Evolutionary conservation across 23 red algal genomes (phyloP), one percentile per base, ranked within the genome.

Genomic region (Gracilaria caudata): DNA sequence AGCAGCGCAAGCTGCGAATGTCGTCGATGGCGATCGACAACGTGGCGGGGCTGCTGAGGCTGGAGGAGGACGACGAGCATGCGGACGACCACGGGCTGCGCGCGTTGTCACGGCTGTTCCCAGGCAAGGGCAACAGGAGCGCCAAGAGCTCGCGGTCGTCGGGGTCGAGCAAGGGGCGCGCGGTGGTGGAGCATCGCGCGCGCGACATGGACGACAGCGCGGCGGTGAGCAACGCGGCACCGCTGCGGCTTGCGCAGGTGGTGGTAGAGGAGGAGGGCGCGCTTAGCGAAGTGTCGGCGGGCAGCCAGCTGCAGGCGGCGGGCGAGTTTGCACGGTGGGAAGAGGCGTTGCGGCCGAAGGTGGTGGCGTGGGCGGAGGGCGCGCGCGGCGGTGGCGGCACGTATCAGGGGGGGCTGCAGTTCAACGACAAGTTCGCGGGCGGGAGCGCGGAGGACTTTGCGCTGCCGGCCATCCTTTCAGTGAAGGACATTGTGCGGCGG

Each of bases 1-100:
- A 82, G 37, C 74, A 81, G n/a, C 68, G 92, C 25, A 82, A 88
- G 41, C 39, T 79, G 54, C 80, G 82, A 38, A 94, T 94, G 92
- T 86, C 85, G 47, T 86, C 80, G 32, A 90, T 90, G 92, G 92
- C 86, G 13, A 90, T 90, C 80, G 86, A 90, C 46, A 56, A 94
- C 71, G 84, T 90, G 53, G 80, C 76, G 17, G 92, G 79, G 37
- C 60, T 83, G 72, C 65, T 94, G 35, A 63, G 46, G 21, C 43
- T 89, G 77, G 84, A 94, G 39, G 91, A 84, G 23, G 84, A 81
- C 33, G 83, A 94, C 25, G 75, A 94, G 35, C 46, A 78, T 41
- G 73, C 51, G 19, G 71, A 64, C 53, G 74, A 89, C 43, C 56
- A 64, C 51, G 86, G 86, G 34, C 49, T 89, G 49, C 51, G 73